Percentiles rank a stretch among this genome's conserved stretches.
Conservation (phyloP, 148 eudicot species). For the Rhododendron williamsianum region DNA sequence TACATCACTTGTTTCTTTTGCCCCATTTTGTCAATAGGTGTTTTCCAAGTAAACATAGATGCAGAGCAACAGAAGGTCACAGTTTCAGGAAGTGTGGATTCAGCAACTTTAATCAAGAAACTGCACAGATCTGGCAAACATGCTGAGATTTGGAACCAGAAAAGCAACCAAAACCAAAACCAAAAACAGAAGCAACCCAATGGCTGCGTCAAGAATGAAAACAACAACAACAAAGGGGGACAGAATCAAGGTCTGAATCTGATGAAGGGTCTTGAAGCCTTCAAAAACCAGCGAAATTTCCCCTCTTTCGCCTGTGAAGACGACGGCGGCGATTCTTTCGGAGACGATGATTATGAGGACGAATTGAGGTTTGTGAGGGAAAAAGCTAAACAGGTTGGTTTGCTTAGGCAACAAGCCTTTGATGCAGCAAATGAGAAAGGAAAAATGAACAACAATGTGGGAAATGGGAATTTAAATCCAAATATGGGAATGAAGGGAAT, state of each 20-base stretch:
- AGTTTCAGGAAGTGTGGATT: conserved; percentile 59
- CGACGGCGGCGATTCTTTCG: conserved; percentile 14
- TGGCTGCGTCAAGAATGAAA: conserved; percentile 21
- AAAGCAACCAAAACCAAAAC: conserved; percentile 34
- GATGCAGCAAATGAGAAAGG: conserved; percentile 26
- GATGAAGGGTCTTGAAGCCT: conserved; percentile 38
- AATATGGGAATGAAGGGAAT: conserved; percentile 29
- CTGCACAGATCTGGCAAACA: conserved; percentile 50
- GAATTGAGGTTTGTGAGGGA: conserved; percentile 27
- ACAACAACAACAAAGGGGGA: conserved; percentile 18
- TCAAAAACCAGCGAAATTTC: conserved; percentile 40
- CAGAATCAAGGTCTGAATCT: conserved; percentile 27
- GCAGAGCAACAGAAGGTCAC: conserved; percentile 63
- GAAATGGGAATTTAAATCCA: conserved; percentile 28
- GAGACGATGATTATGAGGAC: conserved; percentile 16
- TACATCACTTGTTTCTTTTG: neutral
- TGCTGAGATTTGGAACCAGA: conserved; percentile 68
- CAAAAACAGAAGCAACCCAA: conserved; percentile 37
- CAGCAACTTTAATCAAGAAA: conserved; percentile 57
- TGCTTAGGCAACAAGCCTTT: conserved; percentile 29
- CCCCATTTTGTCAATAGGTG: conserved; percentile 34
- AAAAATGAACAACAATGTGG: conserved; percentile 12
- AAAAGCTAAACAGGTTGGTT: conserved; percentile 27
- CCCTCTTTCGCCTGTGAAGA: conserved; percentile 29
- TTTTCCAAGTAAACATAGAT: conserved; percentile 56